phyloP scores from a whole-genome alignment of 345 rosid species.

The Anacardium occidentale region DNA sequence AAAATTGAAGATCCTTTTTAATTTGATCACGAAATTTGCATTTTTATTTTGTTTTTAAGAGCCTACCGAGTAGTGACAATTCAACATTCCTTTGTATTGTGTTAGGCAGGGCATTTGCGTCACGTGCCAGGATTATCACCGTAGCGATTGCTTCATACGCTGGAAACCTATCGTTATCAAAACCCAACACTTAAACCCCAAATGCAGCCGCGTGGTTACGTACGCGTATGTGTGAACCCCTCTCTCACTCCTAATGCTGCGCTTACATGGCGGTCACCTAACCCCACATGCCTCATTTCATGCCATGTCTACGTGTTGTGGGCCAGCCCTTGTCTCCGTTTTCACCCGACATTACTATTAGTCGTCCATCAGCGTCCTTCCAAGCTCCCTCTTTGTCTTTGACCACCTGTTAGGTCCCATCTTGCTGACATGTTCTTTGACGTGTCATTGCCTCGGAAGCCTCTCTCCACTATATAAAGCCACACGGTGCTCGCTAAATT shows the following conservation, averaged over 20 bases:
- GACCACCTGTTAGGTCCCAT: slow-evolving; percentile 10
- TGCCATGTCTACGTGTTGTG: slow-evolving; percentile 50
- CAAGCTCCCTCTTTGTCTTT: slow-evolving; percentile 21
- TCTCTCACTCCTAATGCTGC: slow-evolving; percentile 10
- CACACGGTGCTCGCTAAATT: not conserved
- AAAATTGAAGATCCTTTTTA: not conserved
- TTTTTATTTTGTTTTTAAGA: not conserved
- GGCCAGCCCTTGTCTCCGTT: slow-evolving; percentile 51
- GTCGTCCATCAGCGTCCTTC: slow-evolving; percentile 29
- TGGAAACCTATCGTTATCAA: slow-evolving; percentile 39
- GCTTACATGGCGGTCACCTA: slow-evolving; percentile 63
- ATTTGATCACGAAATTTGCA: slow-evolving; percentile 1
- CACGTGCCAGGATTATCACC: slow-evolving; percentile 19
- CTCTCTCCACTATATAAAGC: slow-evolving; percentile 46
- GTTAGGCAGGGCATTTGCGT: slow-evolving; percentile 11
- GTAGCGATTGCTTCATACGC: slow-evolving; percentile 31
- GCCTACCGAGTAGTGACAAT: not conserved
- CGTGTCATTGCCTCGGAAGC: slow-evolving; percentile 33
- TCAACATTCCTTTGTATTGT: not conserved
- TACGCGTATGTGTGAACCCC: slow-evolving; percentile 2
- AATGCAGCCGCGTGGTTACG: slow-evolving; percentile 44
- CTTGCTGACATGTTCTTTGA: slow-evolving; percentile 18
- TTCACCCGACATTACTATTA: slow-evolving; percentile 23
- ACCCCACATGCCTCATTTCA: slow-evolving; percentile 72
- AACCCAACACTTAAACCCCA: slow-evolving; percentile 37